Conservation (phyloP, 1,284 basidiomycete genomes). For the Mycena sp. region DNA sequence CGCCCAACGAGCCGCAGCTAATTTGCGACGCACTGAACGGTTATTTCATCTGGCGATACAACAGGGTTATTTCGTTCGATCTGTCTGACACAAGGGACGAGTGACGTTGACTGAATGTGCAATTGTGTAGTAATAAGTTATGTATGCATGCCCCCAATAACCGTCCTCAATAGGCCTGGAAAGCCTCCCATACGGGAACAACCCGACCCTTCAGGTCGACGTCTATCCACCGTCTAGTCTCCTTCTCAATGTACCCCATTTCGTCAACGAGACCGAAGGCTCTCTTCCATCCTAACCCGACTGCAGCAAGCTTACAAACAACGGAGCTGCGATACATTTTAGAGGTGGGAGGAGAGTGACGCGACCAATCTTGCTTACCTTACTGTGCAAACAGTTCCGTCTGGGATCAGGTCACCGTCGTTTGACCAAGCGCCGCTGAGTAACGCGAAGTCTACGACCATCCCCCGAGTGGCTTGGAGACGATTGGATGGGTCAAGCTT, state of each 20-base stretch:
- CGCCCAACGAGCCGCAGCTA: no score
- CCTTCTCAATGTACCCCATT: conserved; percentile 57
- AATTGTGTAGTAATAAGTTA: no score
- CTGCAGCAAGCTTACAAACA: conserved; percentile 65
- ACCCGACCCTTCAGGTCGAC: conserved; percentile 63
- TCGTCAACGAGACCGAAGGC: conserved; percentile 63
- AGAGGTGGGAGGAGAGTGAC: neutral
- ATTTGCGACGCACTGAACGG: no score
- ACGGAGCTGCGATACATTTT: conserved; percentile 57
- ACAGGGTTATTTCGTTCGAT: no score
- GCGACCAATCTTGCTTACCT: conserved; percentile 56
- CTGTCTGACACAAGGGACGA: no score
- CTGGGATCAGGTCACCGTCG: conserved; percentile 55
- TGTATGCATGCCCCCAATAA: neutral
- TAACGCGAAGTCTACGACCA: conserved; percentile 73
- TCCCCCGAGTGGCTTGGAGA: conserved; percentile 61
- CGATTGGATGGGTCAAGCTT: conserved; percentile 51
- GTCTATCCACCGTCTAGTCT: conserved; percentile 64
- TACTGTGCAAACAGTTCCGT: conserved; percentile 64
- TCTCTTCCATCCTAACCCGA: conserved; percentile 70
- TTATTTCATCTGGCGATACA: no score
- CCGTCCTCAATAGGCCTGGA: conserved; percentile 43
- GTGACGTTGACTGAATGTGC: no score
- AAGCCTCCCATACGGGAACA: conserved; percentile 64
- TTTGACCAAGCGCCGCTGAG: conserved; percentile 66